Percentiles rank a stretch among this genome's conserved stretches.
Evolutionary conservation across 805 yeast genomes (phyloP).

Genomic region (Candida tallmaniae): DNA sequence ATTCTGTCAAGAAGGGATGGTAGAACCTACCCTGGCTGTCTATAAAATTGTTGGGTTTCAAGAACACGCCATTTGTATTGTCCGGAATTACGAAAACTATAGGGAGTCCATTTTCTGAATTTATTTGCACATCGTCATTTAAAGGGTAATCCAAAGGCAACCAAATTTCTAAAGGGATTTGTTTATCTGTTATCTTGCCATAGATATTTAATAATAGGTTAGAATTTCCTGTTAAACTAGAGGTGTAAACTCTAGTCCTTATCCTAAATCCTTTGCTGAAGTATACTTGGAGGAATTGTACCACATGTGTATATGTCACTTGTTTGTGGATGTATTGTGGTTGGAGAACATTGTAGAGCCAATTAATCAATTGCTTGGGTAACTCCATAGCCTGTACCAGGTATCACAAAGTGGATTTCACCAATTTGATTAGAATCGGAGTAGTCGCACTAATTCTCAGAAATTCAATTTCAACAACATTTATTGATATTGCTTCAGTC

Average conservation of each 20-base stretch:
- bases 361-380: slow-evolving; percentile 30
- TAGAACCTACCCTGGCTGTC: slow-evolving; percentile 70
- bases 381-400: slow-evolving; percentile 12
- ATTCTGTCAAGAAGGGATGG: slow-evolving; percentile 60
- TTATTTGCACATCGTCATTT: slow-evolving; percentile 5
- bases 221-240: slow-evolving; percentile 54
- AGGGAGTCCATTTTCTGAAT: slow-evolving; percentile 47
- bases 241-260: slow-evolving; percentile 53
- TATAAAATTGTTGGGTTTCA: slow-evolving; percentile 59
- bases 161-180: slow-evolving; percentile 65
- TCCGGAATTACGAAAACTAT: slow-evolving; percentile 58
- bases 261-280: slow-evolving; percentile 50
- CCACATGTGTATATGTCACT: slow-evolving; percentile 58
- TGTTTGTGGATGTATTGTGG: slow-evolving; percentile 58
- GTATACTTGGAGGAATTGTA: slow-evolving; percentile 46
- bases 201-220: slow-evolving; percentile 57
- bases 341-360: slow-evolving; percentile 39
- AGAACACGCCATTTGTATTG: slow-evolving; percentile 30
- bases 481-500: background rate
- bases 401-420: background rate
- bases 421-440: too few species aligned
- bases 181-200: slow-evolving; percentile 42
- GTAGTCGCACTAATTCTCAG: slow-evolving; percentile 1
- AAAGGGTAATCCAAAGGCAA: slow-evolving; percentile 68
- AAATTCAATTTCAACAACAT: background rate